Evolutionary conservation across 495 filamentous ascomycete species (phyloP).

Genomic region (Rhizodiscina lignyota): DNA sequence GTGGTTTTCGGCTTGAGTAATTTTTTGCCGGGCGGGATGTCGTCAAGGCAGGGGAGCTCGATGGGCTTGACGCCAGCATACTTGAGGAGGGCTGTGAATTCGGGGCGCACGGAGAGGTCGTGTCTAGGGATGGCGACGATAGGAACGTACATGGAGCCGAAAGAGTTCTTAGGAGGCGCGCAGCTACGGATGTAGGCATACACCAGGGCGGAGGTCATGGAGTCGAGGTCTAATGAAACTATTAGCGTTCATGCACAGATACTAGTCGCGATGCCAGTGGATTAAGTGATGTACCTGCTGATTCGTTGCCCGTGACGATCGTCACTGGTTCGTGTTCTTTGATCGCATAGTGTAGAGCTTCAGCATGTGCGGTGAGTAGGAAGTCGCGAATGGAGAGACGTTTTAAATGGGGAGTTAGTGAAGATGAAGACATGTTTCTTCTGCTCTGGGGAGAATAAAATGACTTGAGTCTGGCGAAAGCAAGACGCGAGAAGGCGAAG

Average conservation of each 20-base stretch:
- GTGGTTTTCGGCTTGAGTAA: too few species aligned
- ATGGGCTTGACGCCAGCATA: conserved; percentile 20
- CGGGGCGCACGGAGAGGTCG: conserved; percentile 60
- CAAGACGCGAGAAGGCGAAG: too few species aligned
- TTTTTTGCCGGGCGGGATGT: conserved; percentile 21
- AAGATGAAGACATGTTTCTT: too few species aligned
- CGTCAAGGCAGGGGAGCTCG: conserved; percentile 27
- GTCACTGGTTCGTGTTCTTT: too few species aligned
- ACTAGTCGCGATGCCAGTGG: neutral
- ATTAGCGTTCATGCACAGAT: neutral
- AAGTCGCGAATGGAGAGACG: too few species aligned
- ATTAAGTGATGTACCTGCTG: neutral
- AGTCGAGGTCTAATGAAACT: conserved; percentile 59
- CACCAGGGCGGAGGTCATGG: conserved; percentile 68
- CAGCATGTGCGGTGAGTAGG: too few species aligned
- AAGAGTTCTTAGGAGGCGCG: conserved; percentile 24
- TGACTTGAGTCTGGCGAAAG: too few species aligned
- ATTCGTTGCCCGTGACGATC: neutral
- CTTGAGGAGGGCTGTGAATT: conserved; percentile 40
- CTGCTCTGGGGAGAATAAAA: too few species aligned
- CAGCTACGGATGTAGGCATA: conserved; percentile 65
- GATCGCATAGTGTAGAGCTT: too few species aligned
- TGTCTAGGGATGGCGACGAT: conserved; percentile 57
- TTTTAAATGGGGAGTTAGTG: too few species aligned
- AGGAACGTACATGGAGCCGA: conserved; percentile 57